Conservation (phyloP, 169 alveolate genomes). For the Eimeria sp. region DNA sequence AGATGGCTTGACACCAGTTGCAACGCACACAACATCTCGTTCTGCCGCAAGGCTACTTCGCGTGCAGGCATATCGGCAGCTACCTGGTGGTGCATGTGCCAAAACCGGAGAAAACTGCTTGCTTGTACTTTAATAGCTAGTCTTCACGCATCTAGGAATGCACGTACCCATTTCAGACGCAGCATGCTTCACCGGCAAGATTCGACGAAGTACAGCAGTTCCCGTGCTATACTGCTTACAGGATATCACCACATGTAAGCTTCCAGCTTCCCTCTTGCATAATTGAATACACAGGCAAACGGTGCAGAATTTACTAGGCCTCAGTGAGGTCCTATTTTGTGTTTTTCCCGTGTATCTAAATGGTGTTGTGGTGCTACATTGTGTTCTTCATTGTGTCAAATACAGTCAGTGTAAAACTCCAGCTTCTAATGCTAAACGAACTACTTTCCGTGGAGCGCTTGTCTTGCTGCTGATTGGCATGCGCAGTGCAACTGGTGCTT, state of each 20-base stretch:
- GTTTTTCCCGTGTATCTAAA: no score
- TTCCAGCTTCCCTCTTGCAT: background rate
- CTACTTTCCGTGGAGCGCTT: no score
- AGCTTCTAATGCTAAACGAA: no score
- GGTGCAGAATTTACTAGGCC: background rate
- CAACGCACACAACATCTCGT: background rate
- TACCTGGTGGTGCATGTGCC: background rate
- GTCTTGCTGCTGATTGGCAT: no score
- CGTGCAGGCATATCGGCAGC: background rate
- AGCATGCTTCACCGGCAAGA: background rate
- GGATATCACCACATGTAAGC: background rate
- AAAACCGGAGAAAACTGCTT: background rate
- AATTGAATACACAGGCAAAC: background rate
- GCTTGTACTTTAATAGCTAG: background rate
- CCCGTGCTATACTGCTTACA: background rate
- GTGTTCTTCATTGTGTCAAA: no score
- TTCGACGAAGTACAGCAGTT: background rate
- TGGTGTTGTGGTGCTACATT: no score
- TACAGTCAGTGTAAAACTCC: no score
- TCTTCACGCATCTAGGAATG: background rate
- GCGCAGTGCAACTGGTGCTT: no score
- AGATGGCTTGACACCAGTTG: background rate
- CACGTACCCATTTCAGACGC: background rate
- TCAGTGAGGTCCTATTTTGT: background rate
- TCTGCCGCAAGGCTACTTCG: background rate